Evolutionary conservation across 2,329 filamentous ascomycete species (phyloP).

Genomic region (Metarhizium album): DNA sequence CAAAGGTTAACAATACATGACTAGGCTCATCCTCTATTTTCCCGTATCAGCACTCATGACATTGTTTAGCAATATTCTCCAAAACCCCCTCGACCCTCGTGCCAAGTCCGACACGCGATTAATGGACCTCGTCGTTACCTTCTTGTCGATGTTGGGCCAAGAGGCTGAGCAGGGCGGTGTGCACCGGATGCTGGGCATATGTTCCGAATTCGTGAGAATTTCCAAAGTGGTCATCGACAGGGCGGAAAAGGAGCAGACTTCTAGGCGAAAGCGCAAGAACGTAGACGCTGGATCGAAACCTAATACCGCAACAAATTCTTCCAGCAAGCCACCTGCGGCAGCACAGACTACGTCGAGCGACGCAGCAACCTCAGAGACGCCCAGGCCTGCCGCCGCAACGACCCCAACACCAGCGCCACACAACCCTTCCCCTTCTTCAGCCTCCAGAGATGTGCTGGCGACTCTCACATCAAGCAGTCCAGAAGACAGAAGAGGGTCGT

Average conservation of each 20-base stretch:
- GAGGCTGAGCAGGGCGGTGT: constrained; percentile 87
- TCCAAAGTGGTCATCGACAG: constrained; percentile 85
- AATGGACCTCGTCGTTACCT: constrained; percentile 89
- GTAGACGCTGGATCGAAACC: constrained; percentile 31
- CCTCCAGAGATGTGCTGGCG: constrained; percentile 7
- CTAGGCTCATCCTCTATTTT: constrained; percentile 84
- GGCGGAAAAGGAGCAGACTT: constrained; percentile 72
- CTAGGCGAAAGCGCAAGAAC: constrained; percentile 75
- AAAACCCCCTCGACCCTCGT: constrained; percentile 83
- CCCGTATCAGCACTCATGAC: constrained; percentile 92
- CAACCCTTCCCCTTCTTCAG: constrained; percentile 2
- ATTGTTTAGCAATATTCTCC: constrained; percentile 88
- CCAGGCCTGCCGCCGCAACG: constrained; percentile 2
- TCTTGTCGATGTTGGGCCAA: constrained; percentile 77
- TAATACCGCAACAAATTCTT: background rate
- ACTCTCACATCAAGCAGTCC: constrained; percentile 18
- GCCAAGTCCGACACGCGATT: constrained; percentile 81
- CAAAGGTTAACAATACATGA: background rate
- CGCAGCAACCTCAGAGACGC: constrained; percentile 1
- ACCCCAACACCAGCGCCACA: constrained; percentile 4
- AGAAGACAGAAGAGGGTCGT: constrained; percentile 14
- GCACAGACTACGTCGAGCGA: background rate
- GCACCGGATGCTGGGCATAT: constrained; percentile 86
- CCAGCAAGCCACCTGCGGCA: constrained; percentile 1
- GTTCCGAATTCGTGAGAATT: constrained; percentile 93